Base-by-base conservation (phyloP, 116 monocot species). In the Posidonia oceanica region DNA sequence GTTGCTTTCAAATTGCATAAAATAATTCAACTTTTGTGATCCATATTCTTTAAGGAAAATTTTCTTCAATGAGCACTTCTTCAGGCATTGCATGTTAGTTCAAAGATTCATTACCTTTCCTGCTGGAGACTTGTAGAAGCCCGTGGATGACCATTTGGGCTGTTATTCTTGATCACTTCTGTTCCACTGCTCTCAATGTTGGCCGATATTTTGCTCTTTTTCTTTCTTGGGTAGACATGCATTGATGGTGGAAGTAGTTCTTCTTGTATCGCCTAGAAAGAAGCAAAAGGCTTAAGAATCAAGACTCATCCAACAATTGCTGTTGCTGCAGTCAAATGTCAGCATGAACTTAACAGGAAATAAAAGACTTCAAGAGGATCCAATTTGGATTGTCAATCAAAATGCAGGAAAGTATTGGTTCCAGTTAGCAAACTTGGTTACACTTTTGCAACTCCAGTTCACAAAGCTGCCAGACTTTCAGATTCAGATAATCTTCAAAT, bases 201-300 rank as follows among this genome's bases (percentile, higher is more conserved):
- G 53, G 68, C 21, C 15, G 14, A 3, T 36, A 20, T 54, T 51
- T 72, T 72, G 5, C 44, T 70, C 68, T 72, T 87, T 76, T 75
- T 84, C 69, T 91, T 88, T 70, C 78, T 82, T 52, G 89, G 87
- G 54, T 75, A 75, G 60, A 92, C 87, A 75, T 81, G 92, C 42
- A 85, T 72, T 20, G 91, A 85, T 62, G 89, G 87, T 48, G 97
- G 97, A 77, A 97, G 79, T 77, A 82, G 79, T 7, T 75, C 80
- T 74, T 87, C 85, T 82, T 97, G 97, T 78, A 85, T 87, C 39
- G 59, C 83, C 97, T 97, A 40, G 23, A 68, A 76, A 59, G 52
- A 14, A 39, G 36, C 42, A 21, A 37, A 39, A 22, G 48, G 48
- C 48, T 48, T 48, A 10, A 48, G 48, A 48, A 4, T 48, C 11